Evolutionary conservation across 441 rosid genomes (phyloP).

Genomic region (Macaranga tanarius): DNA sequence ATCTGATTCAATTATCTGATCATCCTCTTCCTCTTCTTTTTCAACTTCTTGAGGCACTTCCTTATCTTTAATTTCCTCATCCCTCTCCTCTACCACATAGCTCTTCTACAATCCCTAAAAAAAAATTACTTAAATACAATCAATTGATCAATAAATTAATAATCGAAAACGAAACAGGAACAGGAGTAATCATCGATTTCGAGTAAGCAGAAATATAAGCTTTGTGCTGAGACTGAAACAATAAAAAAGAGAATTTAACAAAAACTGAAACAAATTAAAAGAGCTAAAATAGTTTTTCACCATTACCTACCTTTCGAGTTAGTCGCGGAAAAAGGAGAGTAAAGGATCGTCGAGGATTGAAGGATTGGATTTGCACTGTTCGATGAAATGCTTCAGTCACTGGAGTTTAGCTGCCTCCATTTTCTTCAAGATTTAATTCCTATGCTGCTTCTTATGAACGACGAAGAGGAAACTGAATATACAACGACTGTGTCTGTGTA

Average conservation of each 20-base stretch:
- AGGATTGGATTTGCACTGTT: conserved; percentile 78
- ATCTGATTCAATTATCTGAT: conserved; percentile 86
- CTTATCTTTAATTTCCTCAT: too few species aligned
- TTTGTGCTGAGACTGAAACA: conserved; percentile 81
- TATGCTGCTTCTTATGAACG: too few species aligned
- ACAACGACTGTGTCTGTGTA: not conserved
- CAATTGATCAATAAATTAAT: too few species aligned
- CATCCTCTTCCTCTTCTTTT: conserved; percentile 70
- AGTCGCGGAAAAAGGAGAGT: conserved; percentile 93
- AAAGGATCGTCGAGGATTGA: conserved; percentile 74
- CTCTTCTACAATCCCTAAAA: too few species aligned
- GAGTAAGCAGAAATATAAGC: conserved; percentile 52
- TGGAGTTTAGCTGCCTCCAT: conserved; percentile 70
- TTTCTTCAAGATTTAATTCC: too few species aligned
- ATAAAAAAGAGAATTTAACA: not conserved
- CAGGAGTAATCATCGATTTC: conserved; percentile 66
- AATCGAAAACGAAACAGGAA: not conserved
- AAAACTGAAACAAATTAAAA: too few species aligned
- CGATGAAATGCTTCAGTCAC: conserved; percentile 64
- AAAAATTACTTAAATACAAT: too few species aligned
- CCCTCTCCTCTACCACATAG: too few species aligned
- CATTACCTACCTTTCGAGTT: conserved; percentile 90
- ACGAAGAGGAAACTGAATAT: not conserved
- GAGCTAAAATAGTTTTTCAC: too few species aligned
- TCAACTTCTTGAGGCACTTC: conserved; percentile 38